Percentiles rank a stretch among this genome's conserved stretches.
These are phyloP conservation scores for Penicilliopsis zonata DNA, from an alignment of 495 filamentous ascomycete species.

Conservation along the genomic window DNA sequence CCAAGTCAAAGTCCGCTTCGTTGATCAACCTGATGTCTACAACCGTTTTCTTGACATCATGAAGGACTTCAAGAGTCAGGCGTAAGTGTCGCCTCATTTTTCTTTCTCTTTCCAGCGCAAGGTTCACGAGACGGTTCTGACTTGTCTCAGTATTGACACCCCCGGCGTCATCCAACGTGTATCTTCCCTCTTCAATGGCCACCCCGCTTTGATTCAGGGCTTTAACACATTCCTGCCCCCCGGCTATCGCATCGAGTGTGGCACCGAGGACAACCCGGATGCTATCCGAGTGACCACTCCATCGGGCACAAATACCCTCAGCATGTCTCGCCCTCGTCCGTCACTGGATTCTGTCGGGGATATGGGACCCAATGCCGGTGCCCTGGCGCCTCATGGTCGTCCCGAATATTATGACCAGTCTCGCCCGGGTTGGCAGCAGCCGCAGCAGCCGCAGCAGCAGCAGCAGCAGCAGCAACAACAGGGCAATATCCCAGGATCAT, in stretches of 20 bases:
- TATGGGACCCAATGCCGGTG: slow-evolving; percentile 16
- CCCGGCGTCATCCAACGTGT: slow-evolving; percentile 96
- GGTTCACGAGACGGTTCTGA: slow-evolving; percentile 5
- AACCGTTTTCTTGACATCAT: slow-evolving; percentile 98
- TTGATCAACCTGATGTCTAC: slow-evolving; percentile 94
- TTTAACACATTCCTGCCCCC: slow-evolving; percentile 98
- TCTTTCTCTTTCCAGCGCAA: not conserved
- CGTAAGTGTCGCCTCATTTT: no score
- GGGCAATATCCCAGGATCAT: slow-evolving; percentile 21
- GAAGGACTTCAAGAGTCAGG: slow-evolving; percentile 99
- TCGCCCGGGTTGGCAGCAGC: slow-evolving; percentile 35
- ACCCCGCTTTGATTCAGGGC: slow-evolving; percentile 92
- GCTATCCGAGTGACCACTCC: slow-evolving; percentile 95
- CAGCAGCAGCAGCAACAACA: slow-evolving; percentile 28
- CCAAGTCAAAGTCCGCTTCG: slow-evolving; percentile 97
- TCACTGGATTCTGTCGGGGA: slow-evolving; percentile 31
- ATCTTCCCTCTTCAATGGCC: slow-evolving; percentile 90
- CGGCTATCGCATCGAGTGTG: slow-evolving; percentile 95
- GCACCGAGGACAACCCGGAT: slow-evolving; percentile 80
- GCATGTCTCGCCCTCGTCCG: slow-evolving; percentile 41
- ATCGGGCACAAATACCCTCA: slow-evolving; percentile 61
- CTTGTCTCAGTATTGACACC: slow-evolving; percentile 68
- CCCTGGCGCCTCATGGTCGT: slow-evolving; percentile 22
- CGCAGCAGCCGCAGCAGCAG: slow-evolving; percentile 35
- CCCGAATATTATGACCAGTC: slow-evolving; percentile 37